phyloP scores from a whole-genome alignment of 1,284 basidiomycete species.

The Ustilago crameri region DNA sequence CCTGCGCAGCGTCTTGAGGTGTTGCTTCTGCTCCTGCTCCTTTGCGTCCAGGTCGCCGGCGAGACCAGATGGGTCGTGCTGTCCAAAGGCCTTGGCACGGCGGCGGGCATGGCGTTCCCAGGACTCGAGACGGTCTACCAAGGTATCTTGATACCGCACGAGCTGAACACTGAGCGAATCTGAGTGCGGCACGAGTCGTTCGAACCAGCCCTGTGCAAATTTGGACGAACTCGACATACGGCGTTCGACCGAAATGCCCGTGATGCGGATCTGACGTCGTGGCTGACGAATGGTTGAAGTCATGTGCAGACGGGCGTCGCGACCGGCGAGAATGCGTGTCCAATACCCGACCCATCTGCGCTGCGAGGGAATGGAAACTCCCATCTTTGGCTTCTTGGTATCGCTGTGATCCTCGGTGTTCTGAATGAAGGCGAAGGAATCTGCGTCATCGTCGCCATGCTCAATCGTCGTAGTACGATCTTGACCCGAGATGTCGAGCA shows the following conservation, averaged over 20 bases:
- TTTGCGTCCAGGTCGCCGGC: conserved; percentile 41
- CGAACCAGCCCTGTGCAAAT: conserved; percentile 5
- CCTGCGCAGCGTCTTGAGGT: conserved; percentile 36
- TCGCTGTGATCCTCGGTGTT: conserved; percentile 41
- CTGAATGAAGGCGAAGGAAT: conserved; percentile 31
- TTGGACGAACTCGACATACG: not conserved
- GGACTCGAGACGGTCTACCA: conserved; percentile 48
- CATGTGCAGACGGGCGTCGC: conserved; percentile 45
- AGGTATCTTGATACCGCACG: conserved; percentile 42
- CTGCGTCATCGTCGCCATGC: conserved; percentile 9
- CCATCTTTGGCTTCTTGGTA: conserved; percentile 42
- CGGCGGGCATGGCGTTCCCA: conserved; percentile 57
- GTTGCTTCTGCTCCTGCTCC: conserved; percentile 26
- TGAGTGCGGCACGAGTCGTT: conserved; percentile 40
- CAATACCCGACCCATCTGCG: conserved; percentile 59
- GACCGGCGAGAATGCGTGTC: conserved; percentile 48
- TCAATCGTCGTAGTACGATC: not conserved
- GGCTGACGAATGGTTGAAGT: conserved; percentile 24
- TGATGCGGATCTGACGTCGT: conserved; percentile 47
- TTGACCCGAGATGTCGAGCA: conserved; percentile 2
- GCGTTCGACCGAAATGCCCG: conserved; percentile 44
- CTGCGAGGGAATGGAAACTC: conserved; percentile 56
- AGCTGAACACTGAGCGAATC: conserved; percentile 52
- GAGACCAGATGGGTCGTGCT: conserved; percentile 41
- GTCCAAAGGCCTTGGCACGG: conserved; percentile 47